Base-by-base conservation (phyloP, 108 stramenopile species). In the Discostella stelligeroides region DNA sequence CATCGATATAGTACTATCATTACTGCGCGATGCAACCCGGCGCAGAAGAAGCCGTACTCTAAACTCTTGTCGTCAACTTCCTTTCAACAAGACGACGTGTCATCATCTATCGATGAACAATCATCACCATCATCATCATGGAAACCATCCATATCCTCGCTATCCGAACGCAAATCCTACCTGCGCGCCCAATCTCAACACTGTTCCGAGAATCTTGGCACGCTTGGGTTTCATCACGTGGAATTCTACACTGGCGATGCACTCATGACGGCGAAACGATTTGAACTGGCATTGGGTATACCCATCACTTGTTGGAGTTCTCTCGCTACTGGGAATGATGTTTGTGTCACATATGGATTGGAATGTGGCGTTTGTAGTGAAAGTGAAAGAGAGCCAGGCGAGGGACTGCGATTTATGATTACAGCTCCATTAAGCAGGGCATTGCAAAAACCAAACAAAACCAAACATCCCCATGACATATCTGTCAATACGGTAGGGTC, bases 161-260 rank as follows among this genome's bases (percentile, higher is more conserved):
- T 71, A 30, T 54, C 70, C 47, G 70, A 71, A 3, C 70, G 70
- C 49, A 71, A 71, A 61, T 28, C 49, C 12, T 59, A 27, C 49
- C 53, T 71, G 3, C 66, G 54, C 40, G 25, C 53, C n/a, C 53
- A 67, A 55, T 41, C 39, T 41, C 47, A 28, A 11, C 17, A 67
- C 27, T 40, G 13, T 45, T 56, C 80, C 10, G 85, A 84, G 40
- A 70, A 45, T 34, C 82, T 86, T 43, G 81, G 81, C 48, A 79
- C 83, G 11, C 18, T 79, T 14, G 80, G 76, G 6, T 86, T 86
- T 57, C 86, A 86, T 71, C 86, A 86, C 70, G 68, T 86, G 11
- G 86, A 86, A 72, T 86, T 86, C 70, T 86, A 86, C 70, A 73
- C 81, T 23, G 81, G 83, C 0, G 86, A 86, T 40, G 86, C 86